phyloP scores from a whole-genome alignment of 2,329 filamentous ascomycete genomes.

The Nothophaeocryptopus gaeumannii region DNA sequence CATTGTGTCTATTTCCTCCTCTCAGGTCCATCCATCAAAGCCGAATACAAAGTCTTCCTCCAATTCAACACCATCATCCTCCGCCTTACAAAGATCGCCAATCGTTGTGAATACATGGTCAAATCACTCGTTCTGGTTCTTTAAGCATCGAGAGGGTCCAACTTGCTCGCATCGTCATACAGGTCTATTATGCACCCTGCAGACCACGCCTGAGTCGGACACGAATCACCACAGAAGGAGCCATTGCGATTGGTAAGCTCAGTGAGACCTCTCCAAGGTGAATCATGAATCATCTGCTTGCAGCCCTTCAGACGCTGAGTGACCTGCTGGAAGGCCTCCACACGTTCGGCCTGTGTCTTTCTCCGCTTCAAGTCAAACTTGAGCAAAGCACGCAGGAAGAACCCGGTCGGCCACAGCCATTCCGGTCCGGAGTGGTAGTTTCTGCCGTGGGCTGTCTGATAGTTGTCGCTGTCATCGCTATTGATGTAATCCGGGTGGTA shows the following conservation, averaged over 20 bases:
- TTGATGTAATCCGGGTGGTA: slow-evolving; percentile 95
- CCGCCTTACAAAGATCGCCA: too few species aligned
- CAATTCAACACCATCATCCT: too few species aligned
- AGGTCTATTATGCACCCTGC: slow-evolving; percentile 91
- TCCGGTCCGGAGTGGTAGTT: slow-evolving; percentile 99
- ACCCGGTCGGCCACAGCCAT: slow-evolving; percentile 97
- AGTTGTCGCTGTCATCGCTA: slow-evolving; percentile 86
- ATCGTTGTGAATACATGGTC: too few species aligned
- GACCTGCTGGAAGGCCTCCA: slow-evolving; percentile 92
- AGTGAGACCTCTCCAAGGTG: slow-evolving; percentile 83
- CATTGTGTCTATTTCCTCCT: too few species aligned
- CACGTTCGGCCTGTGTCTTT: slow-evolving; percentile 63
- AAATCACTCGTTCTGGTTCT: too few species aligned
- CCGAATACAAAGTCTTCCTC: too few species aligned
- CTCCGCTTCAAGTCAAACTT: slow-evolving; percentile 82
- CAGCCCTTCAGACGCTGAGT: slow-evolving; percentile 78
- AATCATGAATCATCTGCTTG: slow-evolving; percentile 77
- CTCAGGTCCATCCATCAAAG: too few species aligned
- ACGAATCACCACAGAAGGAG: slow-evolving; percentile 82
- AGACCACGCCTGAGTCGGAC: slow-evolving; percentile 94
- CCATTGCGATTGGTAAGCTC: slow-evolving; percentile 92
- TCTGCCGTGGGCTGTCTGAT: slow-evolving; percentile 85
- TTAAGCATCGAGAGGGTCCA: not conserved
- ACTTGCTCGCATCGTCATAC: slow-evolving; percentile 75
- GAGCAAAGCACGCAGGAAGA: slow-evolving; percentile 86